Evolutionary conservation across 1,284 basidiomycete genomes (phyloP).

Genomic region (Cystobasidiaceae sp.): DNA sequence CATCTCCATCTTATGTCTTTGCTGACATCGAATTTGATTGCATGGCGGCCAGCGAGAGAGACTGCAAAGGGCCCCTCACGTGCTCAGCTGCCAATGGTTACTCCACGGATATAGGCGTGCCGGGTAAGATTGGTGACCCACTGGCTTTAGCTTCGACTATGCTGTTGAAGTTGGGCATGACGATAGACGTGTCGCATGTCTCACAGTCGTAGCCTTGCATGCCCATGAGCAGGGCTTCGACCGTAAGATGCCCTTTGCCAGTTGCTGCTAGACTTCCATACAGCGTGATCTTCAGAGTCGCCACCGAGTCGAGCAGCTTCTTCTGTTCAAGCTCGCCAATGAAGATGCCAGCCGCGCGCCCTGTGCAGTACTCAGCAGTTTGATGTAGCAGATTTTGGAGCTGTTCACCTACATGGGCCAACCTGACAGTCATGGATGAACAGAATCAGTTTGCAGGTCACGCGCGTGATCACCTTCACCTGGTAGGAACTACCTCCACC

Average conservation of each 20-base stretch:
- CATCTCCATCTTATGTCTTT: conserved; percentile 87
- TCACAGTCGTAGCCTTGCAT: conserved; percentile 47
- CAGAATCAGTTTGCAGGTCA: background rate
- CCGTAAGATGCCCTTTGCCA: conserved; percentile 60
- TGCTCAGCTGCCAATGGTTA: no score
- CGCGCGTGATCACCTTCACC: conserved; percentile 42
- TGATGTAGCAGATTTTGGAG: no score
- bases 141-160: conserved; percentile 40
- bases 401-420: background rate
- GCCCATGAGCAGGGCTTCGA: conserved; percentile 14
- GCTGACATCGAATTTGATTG: conserved; percentile 77
- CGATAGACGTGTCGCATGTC: conserved; percentile 70
- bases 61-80: conserved; percentile 54
- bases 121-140: conserved; percentile 49
- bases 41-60: conserved; percentile 64
- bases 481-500: conserved; percentile 25
- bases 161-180: conserved; percentile 49
- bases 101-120: no score
- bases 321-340: conserved; percentile 61
- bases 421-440: background rate
- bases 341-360: conserved; percentile 26
- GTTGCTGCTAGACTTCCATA: conserved; percentile 55
- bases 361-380: no score
- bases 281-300: conserved; percentile 77
- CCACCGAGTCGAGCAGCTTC: conserved; percentile 65